Conservation (phyloP, 805 yeast species). For the Cyberlindnera maclurae region DNA sequence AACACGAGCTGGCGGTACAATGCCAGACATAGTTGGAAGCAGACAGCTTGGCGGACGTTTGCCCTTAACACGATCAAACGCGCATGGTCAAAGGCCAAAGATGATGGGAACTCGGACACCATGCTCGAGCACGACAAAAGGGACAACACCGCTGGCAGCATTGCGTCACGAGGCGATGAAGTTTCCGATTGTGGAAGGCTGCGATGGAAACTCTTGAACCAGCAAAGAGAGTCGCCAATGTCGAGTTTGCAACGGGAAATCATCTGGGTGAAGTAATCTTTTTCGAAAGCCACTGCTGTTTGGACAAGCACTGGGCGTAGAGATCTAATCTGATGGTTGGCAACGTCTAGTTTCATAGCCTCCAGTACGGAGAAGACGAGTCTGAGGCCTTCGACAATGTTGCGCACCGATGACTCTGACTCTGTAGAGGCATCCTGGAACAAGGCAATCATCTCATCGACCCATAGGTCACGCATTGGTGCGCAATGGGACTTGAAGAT, state of each 20-base stretch:
- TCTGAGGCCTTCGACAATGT: conserved; percentile 68
- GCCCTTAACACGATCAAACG: conserved; percentile 73
- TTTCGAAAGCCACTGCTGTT: conserved; percentile 84
- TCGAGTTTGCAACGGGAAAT: conserved; percentile 37
- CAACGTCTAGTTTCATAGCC: conserved; percentile 92
- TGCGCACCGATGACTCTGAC: conserved; percentile 24
- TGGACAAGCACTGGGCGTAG: conserved; percentile 78
- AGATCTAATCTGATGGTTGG: conserved; percentile 87
- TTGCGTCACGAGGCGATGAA: conserved; percentile 30
- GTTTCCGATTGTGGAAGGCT: conserved; percentile 4
- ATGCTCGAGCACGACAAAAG: conserved; percentile 71
- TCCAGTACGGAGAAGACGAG: conserved; percentile 77
- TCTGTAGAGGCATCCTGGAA: conserved; percentile 31
- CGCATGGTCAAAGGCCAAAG: conserved; percentile 79
- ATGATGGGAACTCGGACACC: conserved; percentile 76
- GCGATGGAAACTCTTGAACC: conserved; percentile 15
- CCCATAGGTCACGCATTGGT: conserved; percentile 91
- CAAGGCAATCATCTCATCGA: conserved; percentile 63
- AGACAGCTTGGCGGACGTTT: conserved; percentile 78
- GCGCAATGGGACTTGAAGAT: conserved; percentile 88
- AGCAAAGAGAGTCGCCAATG: conserved; percentile 23
- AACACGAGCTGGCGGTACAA: conserved; percentile 63
- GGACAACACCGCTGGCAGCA: conserved; percentile 49
- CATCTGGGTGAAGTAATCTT: conserved; percentile 70
- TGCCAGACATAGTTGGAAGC: conserved; percentile 66